Conservation (phyloP, 371 early-diverging fungal species). For the Haplosporangium sp. region DNA sequence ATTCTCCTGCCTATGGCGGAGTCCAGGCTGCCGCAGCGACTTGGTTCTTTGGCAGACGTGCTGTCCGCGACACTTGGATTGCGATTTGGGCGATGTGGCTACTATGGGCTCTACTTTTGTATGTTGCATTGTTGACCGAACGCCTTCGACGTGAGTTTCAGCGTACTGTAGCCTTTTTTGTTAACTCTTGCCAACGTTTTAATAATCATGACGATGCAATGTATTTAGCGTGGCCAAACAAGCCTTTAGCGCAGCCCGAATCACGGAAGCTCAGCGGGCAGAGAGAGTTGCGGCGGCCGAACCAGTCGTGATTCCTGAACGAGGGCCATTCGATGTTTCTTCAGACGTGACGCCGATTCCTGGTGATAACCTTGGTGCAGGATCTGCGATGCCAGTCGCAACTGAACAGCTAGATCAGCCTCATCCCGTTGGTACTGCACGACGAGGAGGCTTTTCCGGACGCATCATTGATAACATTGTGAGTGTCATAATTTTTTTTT, state of each 20-base stretch:
- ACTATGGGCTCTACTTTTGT: slow-evolving; percentile 49
- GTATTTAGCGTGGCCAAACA: slow-evolving; percentile 4
- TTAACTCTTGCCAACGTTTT: background rate
- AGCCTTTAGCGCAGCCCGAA: background rate
- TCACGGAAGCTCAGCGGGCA: background rate
- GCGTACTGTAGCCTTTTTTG: background rate
- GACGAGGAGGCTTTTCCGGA: background rate
- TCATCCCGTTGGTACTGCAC: background rate
- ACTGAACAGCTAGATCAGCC: too few relatives aligned
- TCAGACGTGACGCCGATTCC: background rate
- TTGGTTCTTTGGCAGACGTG: slow-evolving; percentile 14
- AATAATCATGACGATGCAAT: background rate
- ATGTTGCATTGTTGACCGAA: slow-evolving; percentile 1
- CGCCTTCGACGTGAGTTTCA: too few relatives aligned
- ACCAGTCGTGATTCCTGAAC: background rate
- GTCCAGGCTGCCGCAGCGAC: background rate
- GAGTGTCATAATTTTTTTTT: background rate
- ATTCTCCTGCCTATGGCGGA: background rate
- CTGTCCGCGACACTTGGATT: slow-evolving; percentile 47
- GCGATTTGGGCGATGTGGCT: slow-evolving; percentile 44
- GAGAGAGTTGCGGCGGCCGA: background rate
- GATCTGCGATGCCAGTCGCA: background rate
- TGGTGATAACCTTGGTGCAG: background rate
- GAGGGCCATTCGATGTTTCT: background rate
- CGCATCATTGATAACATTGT: slow-evolving; percentile 18